phyloP scores from a whole-genome alignment of 2,329 filamentous ascomycete genomes.

The Diaporthe aspalathi region DNA sequence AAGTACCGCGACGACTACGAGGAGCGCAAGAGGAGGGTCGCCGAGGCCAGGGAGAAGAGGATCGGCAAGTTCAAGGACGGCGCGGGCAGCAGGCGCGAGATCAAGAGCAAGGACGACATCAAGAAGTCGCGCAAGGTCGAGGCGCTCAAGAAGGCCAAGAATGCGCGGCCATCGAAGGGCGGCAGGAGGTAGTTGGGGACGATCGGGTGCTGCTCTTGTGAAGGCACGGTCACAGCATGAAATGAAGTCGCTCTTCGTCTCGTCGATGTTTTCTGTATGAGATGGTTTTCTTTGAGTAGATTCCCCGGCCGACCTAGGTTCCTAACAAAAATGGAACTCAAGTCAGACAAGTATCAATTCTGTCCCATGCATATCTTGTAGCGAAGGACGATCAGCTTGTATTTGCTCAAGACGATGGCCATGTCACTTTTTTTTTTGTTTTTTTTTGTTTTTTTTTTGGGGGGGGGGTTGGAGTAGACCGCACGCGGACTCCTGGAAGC shows the following conservation, averaged over 20 bases:
- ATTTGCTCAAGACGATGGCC: too few species aligned
- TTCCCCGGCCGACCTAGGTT: background rate
- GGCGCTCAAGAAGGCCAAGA: slow-evolving; percentile 86
- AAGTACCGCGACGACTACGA: slow-evolving; percentile 92
- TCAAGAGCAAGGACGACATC: slow-evolving; percentile 86
- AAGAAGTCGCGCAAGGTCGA: slow-evolving; percentile 82
- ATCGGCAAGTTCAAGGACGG: slow-evolving; percentile 80
- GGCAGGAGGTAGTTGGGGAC: slow-evolving; percentile 33
- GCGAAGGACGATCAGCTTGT: too few species aligned
- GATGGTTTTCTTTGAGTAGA: background rate
- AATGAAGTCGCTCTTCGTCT: background rate
- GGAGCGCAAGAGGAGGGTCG: slow-evolving; percentile 88
- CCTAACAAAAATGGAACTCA: background rate
- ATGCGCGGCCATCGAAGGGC: slow-evolving; percentile 79
- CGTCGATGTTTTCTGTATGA: background rate
- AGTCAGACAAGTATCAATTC: background rate
- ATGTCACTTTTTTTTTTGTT: too few species aligned
- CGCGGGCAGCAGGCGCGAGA: slow-evolving; percentile 78
- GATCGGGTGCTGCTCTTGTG: background rate
- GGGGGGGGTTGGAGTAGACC: too few species aligned
- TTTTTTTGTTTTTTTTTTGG: too few species aligned
- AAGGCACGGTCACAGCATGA: background rate
- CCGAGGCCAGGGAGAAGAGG: slow-evolving; percentile 87
- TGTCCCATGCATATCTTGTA: background rate
- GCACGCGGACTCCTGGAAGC: too few species aligned